A percentile compares a stretch with the other conserved stretches of the same genome.
Evolutionary conservation across 257 asterid genomes (phyloP).

Genomic region (Fraxinus americana): DNA sequence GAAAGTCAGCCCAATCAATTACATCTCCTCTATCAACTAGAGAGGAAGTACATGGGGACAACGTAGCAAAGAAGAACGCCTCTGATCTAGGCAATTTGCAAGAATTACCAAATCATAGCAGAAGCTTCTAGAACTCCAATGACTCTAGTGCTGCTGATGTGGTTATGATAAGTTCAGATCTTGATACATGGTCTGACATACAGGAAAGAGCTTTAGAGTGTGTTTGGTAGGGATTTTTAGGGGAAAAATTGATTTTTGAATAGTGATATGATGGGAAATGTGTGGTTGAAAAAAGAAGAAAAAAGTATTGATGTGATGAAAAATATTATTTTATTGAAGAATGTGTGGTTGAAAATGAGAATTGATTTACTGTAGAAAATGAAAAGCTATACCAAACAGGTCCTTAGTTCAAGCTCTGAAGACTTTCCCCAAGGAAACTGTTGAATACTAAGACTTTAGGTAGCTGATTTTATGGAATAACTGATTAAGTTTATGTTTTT

Average conservation of each 20-base stretch:
- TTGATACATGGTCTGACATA: conserved; percentile 70
- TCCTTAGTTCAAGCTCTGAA: conserved; percentile 82
- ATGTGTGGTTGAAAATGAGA: too few relatives aligned
- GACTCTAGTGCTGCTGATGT: conserved; percentile 36
- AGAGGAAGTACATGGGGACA: conserved; percentile 50
- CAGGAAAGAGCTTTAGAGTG: conserved; percentile 83
- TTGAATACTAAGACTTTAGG: too few relatives aligned
- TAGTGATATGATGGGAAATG: too few relatives aligned
- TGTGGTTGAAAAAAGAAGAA: too few relatives aligned
- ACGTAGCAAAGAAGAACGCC: conserved; percentile 31
- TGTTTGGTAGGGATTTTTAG: too few relatives aligned
- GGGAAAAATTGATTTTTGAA: too few relatives aligned
- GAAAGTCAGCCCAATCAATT: conserved; percentile 72
- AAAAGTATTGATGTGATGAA: too few relatives aligned
- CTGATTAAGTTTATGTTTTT: too few relatives aligned
- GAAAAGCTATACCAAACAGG: too few relatives aligned
- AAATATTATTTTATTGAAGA: too few relatives aligned
- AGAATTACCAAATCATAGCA: conserved; percentile 35
- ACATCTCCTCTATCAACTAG: conserved; percentile 89
- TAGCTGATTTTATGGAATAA: too few relatives aligned
- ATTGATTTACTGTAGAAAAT: too few relatives aligned
- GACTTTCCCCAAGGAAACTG: conserved; percentile 72
- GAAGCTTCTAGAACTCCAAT: conserved; percentile 25
- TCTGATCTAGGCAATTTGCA: conserved; percentile 34
- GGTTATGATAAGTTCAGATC: conserved; percentile 45